A percentile compares a stretch with the other conserved stretches of the same genome.
Conservation (phyloP, 805 yeast genomes). For the Saturnispora halmiae region DNA sequence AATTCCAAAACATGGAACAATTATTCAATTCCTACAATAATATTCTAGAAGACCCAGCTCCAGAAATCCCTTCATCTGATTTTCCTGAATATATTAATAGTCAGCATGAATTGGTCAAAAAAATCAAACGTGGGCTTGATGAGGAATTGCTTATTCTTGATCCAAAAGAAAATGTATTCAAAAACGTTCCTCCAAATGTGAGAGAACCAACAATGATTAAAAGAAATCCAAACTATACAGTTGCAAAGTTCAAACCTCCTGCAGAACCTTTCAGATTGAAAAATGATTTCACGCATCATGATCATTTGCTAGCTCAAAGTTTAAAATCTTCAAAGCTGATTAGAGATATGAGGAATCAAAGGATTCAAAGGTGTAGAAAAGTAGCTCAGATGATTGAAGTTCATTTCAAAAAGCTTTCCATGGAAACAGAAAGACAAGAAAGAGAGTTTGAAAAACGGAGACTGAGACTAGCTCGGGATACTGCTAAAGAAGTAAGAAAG, state of each 20-base stretch:
- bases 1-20: conserved; percentile 32
- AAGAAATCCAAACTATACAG: conserved; percentile 24
- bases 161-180: conserved; percentile 35
- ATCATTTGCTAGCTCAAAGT: conserved; percentile 72
- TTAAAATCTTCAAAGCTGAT: conserved; percentile 59
- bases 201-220: conserved; percentile 32
- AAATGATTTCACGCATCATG: conserved; percentile 47
- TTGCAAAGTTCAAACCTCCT: conserved; percentile 26
- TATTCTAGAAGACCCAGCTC: conserved; percentile 40
- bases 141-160: conserved; percentile 38
- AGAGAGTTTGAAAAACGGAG: conserved; percentile 68
- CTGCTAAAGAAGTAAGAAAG: conserved; percentile 76
- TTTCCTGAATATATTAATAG: conserved; percentile 46
- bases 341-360: conserved; percentile 53
- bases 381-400: conserved; percentile 76
- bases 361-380: conserved; percentile 58
- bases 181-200: conserved; percentile 36
- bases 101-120: conserved; percentile 38
- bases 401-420: conserved; percentile 77
- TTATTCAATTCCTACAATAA: conserved; percentile 48
- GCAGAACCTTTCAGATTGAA: conserved; percentile 34
- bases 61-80: conserved; percentile 50
- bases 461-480: conserved; percentile 63
- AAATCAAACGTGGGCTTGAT: conserved; percentile 40
- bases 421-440: conserved; percentile 76